Conservation (phyloP, 768 basidiomycete species). For the Leccinum obscurum region DNA sequence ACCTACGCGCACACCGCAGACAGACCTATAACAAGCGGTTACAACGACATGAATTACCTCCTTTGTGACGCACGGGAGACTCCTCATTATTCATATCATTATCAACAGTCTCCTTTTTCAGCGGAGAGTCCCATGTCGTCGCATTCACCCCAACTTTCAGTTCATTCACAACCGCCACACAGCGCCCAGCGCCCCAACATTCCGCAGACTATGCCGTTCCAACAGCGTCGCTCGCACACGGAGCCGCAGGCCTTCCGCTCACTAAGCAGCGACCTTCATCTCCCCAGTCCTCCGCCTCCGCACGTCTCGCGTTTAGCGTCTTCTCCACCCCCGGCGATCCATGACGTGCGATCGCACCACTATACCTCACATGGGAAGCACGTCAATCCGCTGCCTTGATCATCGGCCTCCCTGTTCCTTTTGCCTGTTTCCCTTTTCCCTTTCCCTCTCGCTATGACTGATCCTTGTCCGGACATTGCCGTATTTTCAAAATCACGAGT, state of each 20-base stretch:
- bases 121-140: constrained; percentile 42
- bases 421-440: constrained; percentile 15
- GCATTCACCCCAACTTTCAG: constrained; percentile 43
- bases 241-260: constrained; percentile 55
- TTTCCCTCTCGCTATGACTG: constrained; percentile 20
- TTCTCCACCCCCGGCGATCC: constrained; percentile 40
- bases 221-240: constrained; percentile 56
- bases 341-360: constrained; percentile 37
- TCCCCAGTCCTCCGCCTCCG: constrained; percentile 45
- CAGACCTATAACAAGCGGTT: constrained; percentile 47
- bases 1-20: constrained; percentile 52
- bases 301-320: constrained; percentile 44
- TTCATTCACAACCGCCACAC: constrained; percentile 35
- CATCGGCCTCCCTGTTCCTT: constrained; percentile 19
- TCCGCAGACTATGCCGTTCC: constrained; percentile 49
- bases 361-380: constrained; percentile 47
- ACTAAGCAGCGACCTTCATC: constrained; percentile 50
- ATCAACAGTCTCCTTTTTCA: constrained; percentile 50
- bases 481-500: constrained; percentile 31
- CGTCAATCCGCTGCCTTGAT: constrained; percentile 48
- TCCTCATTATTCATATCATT: constrained; percentile 52
- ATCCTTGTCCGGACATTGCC: constrained; percentile 29
- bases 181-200: constrained; percentile 38
- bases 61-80: constrained; percentile 48
- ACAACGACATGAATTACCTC: constrained; percentile 48